These are phyloP conservation scores for Salicornia ramosissima DNA, from an alignment of 148 eudicot species.

Conservation along the genomic window DNA sequence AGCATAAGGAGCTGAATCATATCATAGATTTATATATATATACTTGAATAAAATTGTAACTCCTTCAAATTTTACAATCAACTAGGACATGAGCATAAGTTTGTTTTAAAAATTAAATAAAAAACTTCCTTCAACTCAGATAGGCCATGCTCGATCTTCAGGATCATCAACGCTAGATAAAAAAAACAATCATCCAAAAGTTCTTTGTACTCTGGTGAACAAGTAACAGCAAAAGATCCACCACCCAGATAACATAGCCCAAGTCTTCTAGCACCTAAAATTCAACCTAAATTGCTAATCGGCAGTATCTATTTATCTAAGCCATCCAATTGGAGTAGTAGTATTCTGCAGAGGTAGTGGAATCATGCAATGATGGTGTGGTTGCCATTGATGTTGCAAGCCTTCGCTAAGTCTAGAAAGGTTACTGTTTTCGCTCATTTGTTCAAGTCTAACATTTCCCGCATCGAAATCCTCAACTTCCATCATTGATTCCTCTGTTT, in stretches of 20 bases:
- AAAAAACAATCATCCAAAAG: not conserved
- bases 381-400: slow-evolving; percentile 59
- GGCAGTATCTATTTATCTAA: slow-evolving; percentile 28
- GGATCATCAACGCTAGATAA: not conserved
- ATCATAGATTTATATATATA: not conserved
- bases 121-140: not conserved
- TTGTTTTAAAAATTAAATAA: not conserved
- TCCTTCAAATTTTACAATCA: not conserved
- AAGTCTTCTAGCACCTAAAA: not conserved
- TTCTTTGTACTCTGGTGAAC: not conserved
- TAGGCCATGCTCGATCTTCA: not conserved
- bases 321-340: slow-evolving; percentile 59
- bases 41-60: too few species aligned
- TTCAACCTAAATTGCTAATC: slow-evolving; percentile 8
- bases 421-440: slow-evolving; percentile 7
- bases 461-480: slow-evolving; percentile 50
- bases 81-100: not conserved
- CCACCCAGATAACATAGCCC: not conserved
- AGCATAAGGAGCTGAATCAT: not conserved
- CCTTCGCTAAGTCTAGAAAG: slow-evolving; percentile 26
- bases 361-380: slow-evolving; percentile 72
- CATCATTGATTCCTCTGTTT: slow-evolving; percentile 48
- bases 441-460: slow-evolving; percentile 14
- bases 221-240: not conserved
- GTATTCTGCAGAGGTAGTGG: slow-evolving; percentile 56